Conservation (phyloP, 352 stramenopile genomes). For the Globisporangium barbulae region DNA sequence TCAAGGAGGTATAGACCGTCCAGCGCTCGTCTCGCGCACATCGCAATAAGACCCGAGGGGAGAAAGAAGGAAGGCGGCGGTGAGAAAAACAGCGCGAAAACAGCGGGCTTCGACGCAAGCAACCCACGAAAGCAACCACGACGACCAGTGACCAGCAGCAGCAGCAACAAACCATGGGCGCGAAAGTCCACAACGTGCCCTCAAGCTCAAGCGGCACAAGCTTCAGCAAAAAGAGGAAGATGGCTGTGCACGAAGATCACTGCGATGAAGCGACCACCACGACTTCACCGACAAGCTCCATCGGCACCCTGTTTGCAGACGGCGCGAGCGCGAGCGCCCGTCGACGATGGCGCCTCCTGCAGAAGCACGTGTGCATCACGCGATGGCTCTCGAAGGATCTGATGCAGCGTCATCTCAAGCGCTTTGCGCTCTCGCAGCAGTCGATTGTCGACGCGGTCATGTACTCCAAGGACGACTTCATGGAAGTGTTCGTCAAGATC, state of each 20-base stretch:
- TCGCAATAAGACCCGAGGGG: conserved; percentile 5
- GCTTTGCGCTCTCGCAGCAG: conserved; percentile 50
- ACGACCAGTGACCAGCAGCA: not conserved
- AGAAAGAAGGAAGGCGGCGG: not conserved
- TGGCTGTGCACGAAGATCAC: conserved; percentile 1
- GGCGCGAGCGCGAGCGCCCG: conserved; percentile 31
- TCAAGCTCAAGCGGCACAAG: not conserved
- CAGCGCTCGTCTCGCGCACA: not conserved
- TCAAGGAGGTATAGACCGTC: conserved; percentile 7
- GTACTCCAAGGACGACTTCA: conserved; percentile 39
- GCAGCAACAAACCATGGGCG: not conserved
- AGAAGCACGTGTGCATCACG: conserved; percentile 61
- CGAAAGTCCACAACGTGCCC: conserved; percentile 19
- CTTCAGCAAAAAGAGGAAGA: conserved; percentile 19
- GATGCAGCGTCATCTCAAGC: conserved; percentile 36
- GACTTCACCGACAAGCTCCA: not conserved
- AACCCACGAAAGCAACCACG: not conserved
- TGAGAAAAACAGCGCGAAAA: conserved; percentile 14
- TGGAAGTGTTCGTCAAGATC: conserved; percentile 54
- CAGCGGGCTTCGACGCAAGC: conserved; percentile 4
- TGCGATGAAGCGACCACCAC: not conserved
- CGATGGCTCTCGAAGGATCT: conserved; percentile 61
- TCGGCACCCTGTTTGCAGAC: conserved; percentile 3
- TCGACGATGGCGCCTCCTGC: conserved; percentile 51
- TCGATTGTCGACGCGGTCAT: conserved; percentile 47